Evolutionary conservation across 345 rosid genomes (phyloP).

Genomic region (Lepidium sativum): DNA sequence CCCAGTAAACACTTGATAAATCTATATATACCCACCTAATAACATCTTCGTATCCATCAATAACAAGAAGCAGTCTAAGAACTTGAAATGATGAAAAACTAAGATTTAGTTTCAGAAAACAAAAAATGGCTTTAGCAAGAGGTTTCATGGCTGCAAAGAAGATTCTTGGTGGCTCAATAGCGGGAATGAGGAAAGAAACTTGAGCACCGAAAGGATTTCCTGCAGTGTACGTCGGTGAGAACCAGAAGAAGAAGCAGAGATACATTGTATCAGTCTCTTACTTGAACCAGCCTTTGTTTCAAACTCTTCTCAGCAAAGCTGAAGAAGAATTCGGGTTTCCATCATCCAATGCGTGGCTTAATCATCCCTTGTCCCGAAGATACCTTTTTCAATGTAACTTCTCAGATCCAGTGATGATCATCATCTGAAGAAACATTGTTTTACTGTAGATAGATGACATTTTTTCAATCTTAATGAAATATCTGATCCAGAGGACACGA

Average conservation of each 20-base stretch:
- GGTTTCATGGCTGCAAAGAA: slow-evolving; percentile 16
- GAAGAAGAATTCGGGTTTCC: slow-evolving; percentile 43
- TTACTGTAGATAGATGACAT: neutral
- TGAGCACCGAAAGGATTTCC: slow-evolving; percentile 32
- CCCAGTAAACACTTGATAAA: neutral
- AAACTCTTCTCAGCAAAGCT: slow-evolving; percentile 27
- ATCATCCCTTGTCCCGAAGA: slow-evolving; percentile 45
- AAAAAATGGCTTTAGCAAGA: slow-evolving; percentile 6
- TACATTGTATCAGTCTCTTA: slow-evolving; percentile 37
- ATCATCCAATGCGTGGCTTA: slow-evolving; percentile 43
- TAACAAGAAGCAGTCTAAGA: neutral
- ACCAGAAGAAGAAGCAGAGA: slow-evolving; percentile 28
- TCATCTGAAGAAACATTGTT: neutral
- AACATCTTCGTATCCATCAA: neutral
- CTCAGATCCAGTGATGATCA: slow-evolving; percentile 15
- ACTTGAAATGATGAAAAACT: neutral
- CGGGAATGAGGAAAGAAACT: neutral
- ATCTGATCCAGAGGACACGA: neutral
- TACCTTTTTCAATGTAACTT: slow-evolving; percentile 28
- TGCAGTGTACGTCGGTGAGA: slow-evolving; percentile 45
- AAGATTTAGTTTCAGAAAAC: neutral
- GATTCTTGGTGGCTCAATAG: slow-evolving; percentile 24
- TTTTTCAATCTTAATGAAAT: neutral
- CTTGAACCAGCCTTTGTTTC: slow-evolving; percentile 38
- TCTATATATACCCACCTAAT: slow-evolving; percentile 4